Evolutionary conservation across 805 yeast species (phyloP), one percentile per base, ranked within the genome.

Genomic region (Wickerhamiella hasegawae): DNA sequence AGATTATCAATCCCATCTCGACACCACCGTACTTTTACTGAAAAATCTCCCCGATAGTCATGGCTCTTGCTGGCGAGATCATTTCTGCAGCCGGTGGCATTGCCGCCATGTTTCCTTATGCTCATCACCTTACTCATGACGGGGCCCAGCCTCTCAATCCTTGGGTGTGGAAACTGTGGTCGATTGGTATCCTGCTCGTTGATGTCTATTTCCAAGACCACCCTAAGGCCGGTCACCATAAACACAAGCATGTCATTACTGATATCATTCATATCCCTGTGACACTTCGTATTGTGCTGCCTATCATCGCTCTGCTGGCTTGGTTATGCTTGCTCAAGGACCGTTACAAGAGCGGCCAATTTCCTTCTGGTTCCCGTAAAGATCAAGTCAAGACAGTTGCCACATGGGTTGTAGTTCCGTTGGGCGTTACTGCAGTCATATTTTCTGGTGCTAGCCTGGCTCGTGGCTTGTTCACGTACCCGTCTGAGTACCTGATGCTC

Each of bases 161-260:
- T 8, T 8, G 24, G 6, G 9, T 27, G 10, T 34, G 37, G 37
- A 10, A 14, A 5, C 17, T 25, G 4, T 30, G 30, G 37, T 22
- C 34, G 11, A 18, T 15, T 5, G 32, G 34, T 17, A 11, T 29
- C n/a, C 11, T 30, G 18, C 15, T 29, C 4, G 20, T 30, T 4
- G 27, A 18, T 5, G 15, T 15, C 2, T 35, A 35, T 28, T 35
- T 30, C 16, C 17, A 25, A 17, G 16, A 11, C 24, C 37, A 35
- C 21, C 33, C 33, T 4, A 12, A 15, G 5, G 21, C 26, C 5
- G 21, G 20, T 11, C 33, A 29, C 21, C 9, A n/a, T 17, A 33
- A 25, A 11, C 33, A 24, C 20, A 18, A 35, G 8, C 37, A 35
- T 19, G 28, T 19, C 14, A 26, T 35, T 16, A 31, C 34, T 18